Evolutionary conservation across 1,139 yeast genomes (phyloP).

Genomic region (Candida sanyaensis): DNA sequence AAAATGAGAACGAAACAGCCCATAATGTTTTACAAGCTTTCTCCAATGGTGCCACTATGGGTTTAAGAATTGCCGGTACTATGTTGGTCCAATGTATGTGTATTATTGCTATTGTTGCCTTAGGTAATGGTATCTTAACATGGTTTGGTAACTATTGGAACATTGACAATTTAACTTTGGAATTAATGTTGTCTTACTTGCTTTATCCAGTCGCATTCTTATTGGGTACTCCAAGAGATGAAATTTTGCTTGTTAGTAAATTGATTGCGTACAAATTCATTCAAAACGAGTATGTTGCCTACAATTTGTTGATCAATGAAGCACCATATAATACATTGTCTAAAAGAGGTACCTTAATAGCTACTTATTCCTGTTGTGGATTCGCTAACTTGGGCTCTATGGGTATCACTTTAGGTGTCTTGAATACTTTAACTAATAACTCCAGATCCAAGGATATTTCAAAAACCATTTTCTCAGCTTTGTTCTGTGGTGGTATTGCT

Average conservation of each 20-base stretch:
- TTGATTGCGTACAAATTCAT: slow-evolving; percentile 61
- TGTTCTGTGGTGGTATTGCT: slow-evolving; percentile 56
- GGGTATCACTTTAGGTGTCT: slow-evolving; percentile 66
- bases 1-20: slow-evolving; percentile 37
- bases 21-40: slow-evolving; percentile 66
- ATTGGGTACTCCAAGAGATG: slow-evolving; percentile 61
- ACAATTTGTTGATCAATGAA: slow-evolving; percentile 40
- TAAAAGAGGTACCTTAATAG: slow-evolving; percentile 56
- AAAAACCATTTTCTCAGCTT: slow-evolving; percentile 48
- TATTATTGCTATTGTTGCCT: slow-evolving; percentile 63
- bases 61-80: slow-evolving; percentile 59
- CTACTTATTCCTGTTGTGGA: slow-evolving; percentile 67
- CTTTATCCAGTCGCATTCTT: slow-evolving; percentile 65
- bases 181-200: slow-evolving; percentile 58
- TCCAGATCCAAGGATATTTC: slow-evolving; percentile 53
- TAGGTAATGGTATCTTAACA: slow-evolving; percentile 57
- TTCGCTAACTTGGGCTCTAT: slow-evolving; percentile 66
- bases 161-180: slow-evolving; percentile 51
- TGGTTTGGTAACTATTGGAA: slow-evolving; percentile 72
- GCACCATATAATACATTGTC: slow-evolving; percentile 53
- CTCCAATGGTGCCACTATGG: slow-evolving; percentile 63
- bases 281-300: slow-evolving; percentile 68
- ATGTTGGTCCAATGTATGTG: slow-evolving; percentile 64
- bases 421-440: slow-evolving; percentile 58
- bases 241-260: slow-evolving; percentile 51